These are phyloP conservation scores for Escallonia herrerae DNA, from an alignment of 129 eudicot species.

Conservation along the genomic window DNA sequence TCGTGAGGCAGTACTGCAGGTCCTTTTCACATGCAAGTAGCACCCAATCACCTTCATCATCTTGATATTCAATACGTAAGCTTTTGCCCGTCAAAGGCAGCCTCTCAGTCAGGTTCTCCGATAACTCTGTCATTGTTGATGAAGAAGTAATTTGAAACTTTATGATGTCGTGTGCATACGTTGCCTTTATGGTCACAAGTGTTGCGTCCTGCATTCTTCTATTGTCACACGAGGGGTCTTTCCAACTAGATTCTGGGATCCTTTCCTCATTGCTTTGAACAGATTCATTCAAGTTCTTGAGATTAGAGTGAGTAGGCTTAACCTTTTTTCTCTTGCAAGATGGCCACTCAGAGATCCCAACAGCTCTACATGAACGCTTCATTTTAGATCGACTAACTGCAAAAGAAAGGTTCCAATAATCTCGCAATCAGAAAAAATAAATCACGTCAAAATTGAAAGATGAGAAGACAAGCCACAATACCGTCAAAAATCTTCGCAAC, in stretches of 20 bases:
- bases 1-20: not conserved
- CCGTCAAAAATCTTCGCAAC: no score
- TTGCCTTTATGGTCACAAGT: not conserved
- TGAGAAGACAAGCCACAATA: no score
- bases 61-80: slow-evolving; percentile 23
- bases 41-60: slow-evolving; percentile 29
- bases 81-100: slow-evolving; percentile 9
- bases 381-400: no score
- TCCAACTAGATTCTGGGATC: not conserved
- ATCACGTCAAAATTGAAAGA: no score
- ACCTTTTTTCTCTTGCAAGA: no score
- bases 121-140: slow-evolving; percentile 9
- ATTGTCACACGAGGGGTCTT: not conserved
- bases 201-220: not conserved
- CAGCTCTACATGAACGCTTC: no score
- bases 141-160: not conserved
- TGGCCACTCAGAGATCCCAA: no score
- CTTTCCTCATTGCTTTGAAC: not conserved
- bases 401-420: no score
- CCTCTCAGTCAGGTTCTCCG: slow-evolving; percentile 17
- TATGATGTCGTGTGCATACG: not conserved
- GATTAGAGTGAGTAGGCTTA: no score
- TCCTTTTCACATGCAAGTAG: slow-evolving; percentile 23
- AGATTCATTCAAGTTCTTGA: no score
- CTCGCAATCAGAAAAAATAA: no score